phyloP scores from a whole-genome alignment of 2,329 filamentous ascomycete species.

The Purpureocillium lavendulum region DNA sequence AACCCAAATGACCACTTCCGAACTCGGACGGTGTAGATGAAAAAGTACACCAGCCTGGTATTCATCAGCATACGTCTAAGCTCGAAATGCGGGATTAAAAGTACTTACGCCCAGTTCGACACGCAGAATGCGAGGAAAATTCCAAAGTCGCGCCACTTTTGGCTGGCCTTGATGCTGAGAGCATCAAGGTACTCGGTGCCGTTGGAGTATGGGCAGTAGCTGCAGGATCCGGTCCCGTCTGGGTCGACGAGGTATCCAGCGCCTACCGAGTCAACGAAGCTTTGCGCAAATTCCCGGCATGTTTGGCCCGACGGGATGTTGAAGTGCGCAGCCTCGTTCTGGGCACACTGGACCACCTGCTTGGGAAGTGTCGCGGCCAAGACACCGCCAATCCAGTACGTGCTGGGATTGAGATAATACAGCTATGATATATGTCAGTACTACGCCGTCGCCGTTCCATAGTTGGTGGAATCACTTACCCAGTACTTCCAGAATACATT shows the following conservation, averaged over 20 bases:
- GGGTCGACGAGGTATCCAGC: slow-evolving; percentile 58
- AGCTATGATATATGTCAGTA: not conserved
- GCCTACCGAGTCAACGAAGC: slow-evolving; percentile 40
- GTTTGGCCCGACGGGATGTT: slow-evolving; percentile 55
- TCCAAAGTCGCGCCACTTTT: slow-evolving; percentile 66
- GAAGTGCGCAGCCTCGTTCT: slow-evolving; percentile 33
- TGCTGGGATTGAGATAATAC: slow-evolving; percentile 6
- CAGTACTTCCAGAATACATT: slow-evolving; percentile 67
- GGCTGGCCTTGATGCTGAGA: slow-evolving; percentile 35
- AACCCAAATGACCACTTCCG: slow-evolving; percentile 65
- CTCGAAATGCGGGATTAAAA: not conserved
- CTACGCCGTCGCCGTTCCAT: too few relatives aligned
- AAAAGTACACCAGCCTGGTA: slow-evolving; percentile 57
- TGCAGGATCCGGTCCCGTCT: slow-evolving; percentile 48
- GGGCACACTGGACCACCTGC: slow-evolving; percentile 29
- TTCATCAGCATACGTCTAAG: not conserved
- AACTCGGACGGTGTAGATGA: slow-evolving; percentile 66
- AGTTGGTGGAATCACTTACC: slow-evolving; percentile 23
- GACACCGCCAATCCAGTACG: slow-evolving; percentile 4
- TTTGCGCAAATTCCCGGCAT: slow-evolving; percentile 55
- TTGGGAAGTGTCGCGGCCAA: slow-evolving; percentile 7
- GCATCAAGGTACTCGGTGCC: slow-evolving; percentile 55
- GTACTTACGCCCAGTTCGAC: slow-evolving; percentile 50
- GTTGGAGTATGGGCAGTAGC: slow-evolving; percentile 57
- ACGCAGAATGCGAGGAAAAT: slow-evolving; percentile 65